Evolutionary conservation across 2,329 filamentous ascomycete species (phyloP), one percentile per base, ranked within the genome.

Genomic region (Cercospora sesami): DNA sequence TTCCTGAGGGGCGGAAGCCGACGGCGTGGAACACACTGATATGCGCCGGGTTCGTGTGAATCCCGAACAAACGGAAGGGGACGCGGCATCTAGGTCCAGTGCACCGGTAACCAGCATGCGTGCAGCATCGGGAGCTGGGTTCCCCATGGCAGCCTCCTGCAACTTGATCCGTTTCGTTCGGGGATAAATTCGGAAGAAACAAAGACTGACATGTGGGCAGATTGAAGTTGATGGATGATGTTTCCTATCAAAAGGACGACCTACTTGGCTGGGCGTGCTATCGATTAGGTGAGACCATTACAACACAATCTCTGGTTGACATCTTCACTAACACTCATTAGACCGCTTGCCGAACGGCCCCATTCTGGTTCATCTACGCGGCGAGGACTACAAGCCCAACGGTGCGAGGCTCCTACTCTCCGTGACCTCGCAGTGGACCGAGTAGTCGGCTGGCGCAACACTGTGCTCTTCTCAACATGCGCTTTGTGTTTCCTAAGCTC

Each of bases 191-290:
- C 30, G 53, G 26, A 30, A 31, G 26, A 9, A 58, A 18, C 7
- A 21, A 21, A n/a, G 7, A 28, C 53, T 58, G 31, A 61, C 59
- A 23, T 23, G 31, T 23, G 14, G 68, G 64, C 68, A 89, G 87
- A 73, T 92, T 98, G 83, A 93, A 96, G 74, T 85, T 98, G 72
- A 91, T 93, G 79, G 92, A 98, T 78, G 91, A 96, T 73, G 59
- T 94, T 79, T 87, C 94, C 72, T 89, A 90, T 4, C 86, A 86
- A 31, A 76, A 76, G 70, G 93, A 98, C 75, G 86, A 90, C 68
- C 80, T 97, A 66, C 90, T 93, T 10, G 93, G 91, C 2, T 98
- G 95, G 95, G 89, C 91, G 1, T 97, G 93, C 76, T 89, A 96
- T 73, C 86, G 93, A 45, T 86, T 98, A 23, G 59, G 59, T 61